Evolutionary conservation across 495 filamentous ascomycete species (phyloP).

Genomic region (Friedmanniomyces simplex): DNA sequence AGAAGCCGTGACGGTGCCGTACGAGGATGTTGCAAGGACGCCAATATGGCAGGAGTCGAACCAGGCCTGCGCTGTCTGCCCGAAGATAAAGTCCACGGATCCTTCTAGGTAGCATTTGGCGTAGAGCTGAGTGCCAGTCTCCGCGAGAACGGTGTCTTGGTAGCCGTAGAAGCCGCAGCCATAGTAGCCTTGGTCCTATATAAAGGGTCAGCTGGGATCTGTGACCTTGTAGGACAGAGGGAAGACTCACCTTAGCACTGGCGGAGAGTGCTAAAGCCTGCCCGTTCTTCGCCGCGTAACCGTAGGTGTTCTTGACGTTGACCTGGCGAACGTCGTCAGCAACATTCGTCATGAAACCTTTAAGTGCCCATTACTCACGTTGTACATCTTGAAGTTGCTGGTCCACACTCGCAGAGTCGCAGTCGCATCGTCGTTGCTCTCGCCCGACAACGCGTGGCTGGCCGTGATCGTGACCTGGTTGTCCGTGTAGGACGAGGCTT

Average conservation of each 20-base stretch:
- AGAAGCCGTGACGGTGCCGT: constrained; percentile 45
- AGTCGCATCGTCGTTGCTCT: constrained; percentile 34
- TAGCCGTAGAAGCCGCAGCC: constrained; percentile 46
- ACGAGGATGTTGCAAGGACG: constrained; percentile 40
- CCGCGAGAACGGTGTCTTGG: constrained; percentile 53
- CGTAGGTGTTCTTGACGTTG: constrained; percentile 47
- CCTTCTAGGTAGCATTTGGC: constrained; percentile 46
- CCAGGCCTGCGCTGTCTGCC: constrained; percentile 50
- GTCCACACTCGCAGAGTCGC: constrained; percentile 46
- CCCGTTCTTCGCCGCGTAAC: constrained; percentile 31
- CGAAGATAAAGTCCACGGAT: constrained; percentile 59
- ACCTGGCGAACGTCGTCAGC: constrained; percentile 22
- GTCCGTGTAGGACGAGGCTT: constrained; percentile 42
- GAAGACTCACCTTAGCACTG: constrained; percentile 27
- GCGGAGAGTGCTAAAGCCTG: constrained; percentile 53
- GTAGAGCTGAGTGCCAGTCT: constrained; percentile 51
- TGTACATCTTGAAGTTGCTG: constrained; percentile 46
- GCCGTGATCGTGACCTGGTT: constrained; percentile 53
- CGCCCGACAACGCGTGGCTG: constrained; percentile 33
- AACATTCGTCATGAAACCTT: neutral
- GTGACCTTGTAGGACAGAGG: neutral
- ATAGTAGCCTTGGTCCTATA: constrained; percentile 45
- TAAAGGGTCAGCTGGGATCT: neutral
- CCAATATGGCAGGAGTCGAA: constrained; percentile 49
- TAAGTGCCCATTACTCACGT: constrained; percentile 21